Conservation (phyloP, 2,329 filamentous ascomycete species). For the Aschersonia sp. region DNA sequence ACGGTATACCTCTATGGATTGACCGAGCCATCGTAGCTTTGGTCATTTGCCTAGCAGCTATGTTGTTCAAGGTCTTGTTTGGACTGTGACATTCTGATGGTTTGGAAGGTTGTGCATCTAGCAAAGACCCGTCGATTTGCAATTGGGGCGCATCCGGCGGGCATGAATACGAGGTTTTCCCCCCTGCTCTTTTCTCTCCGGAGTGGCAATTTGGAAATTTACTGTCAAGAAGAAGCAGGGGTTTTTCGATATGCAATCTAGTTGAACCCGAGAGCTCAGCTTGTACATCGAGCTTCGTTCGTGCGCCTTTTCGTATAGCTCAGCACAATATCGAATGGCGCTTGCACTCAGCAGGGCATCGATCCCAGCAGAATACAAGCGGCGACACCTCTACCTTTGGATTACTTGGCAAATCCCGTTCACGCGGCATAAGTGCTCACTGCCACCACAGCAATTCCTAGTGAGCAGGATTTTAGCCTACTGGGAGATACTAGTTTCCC, state of each 20-base stretch:
- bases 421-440: too few relatives aligned
- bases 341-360: too few relatives aligned
- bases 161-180: background rate
- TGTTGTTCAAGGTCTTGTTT: constrained; percentile 46
- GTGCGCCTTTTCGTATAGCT: too few relatives aligned
- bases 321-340: too few relatives aligned
- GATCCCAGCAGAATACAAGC: too few relatives aligned
- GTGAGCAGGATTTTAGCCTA: too few relatives aligned
- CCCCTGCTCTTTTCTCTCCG: background rate
- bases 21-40: constrained; percentile 68
- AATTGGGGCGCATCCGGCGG: too few relatives aligned
- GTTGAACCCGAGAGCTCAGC: background rate
- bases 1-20: constrained; percentile 55
- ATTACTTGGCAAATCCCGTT: too few relatives aligned
- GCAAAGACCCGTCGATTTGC: background rate
- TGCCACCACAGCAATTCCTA: too few relatives aligned
- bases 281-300: too few relatives aligned
- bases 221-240: background rate
- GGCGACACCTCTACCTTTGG: too few relatives aligned
- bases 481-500: too few relatives aligned
- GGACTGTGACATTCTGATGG: constrained; percentile 5
- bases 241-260: background rate
- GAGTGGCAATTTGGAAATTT: background rate
- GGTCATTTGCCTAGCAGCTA: constrained; percentile 51
- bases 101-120: background rate